Evolutionary conservation across 1,284 basidiomycete genomes (phyloP).

Genomic region (Trametes pubescens): DNA sequence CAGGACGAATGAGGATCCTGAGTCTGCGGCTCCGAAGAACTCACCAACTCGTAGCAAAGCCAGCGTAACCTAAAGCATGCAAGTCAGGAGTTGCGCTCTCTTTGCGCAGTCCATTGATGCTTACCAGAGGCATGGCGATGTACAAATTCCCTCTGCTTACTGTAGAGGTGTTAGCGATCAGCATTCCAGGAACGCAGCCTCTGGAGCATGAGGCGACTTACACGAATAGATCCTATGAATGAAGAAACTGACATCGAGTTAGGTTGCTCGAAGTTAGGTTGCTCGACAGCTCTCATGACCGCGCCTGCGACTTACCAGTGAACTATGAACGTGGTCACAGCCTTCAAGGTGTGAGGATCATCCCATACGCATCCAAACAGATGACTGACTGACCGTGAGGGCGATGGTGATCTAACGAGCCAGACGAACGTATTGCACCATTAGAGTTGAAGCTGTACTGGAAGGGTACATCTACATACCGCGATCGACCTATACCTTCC

Average conservation of each 20-base stretch:
- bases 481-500: conserved; percentile 20
- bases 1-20: background rate
- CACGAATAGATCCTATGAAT: conserved; percentile 27
- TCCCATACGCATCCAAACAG: background rate
- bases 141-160: conserved; percentile 28
- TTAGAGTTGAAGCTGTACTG: too few relatives aligned
- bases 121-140: conserved; percentile 25
- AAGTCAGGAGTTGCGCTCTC: background rate
- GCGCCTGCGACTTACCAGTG: conserved; percentile 15
- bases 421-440: background rate
- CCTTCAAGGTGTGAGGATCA: conserved; percentile 5
- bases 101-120: background rate
- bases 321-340: conserved; percentile 28
- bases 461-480: conserved; percentile 8
- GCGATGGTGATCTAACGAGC: conserved; percentile 26
- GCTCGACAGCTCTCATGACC: background rate
- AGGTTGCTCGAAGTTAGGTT: background rate
- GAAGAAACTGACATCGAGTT: conserved; percentile 17
- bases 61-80: conserved; percentile 11
- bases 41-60: conserved; percentile 27
- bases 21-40: background rate
- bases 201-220: background rate
- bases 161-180: background rate
- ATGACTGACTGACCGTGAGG: conserved; percentile 21
- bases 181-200: too few relatives aligned